Evolutionary conservation across 495 filamentous ascomycete genomes (phyloP), one percentile per base, ranked within the genome.

Genomic region (Trichoderma gamsii): DNA sequence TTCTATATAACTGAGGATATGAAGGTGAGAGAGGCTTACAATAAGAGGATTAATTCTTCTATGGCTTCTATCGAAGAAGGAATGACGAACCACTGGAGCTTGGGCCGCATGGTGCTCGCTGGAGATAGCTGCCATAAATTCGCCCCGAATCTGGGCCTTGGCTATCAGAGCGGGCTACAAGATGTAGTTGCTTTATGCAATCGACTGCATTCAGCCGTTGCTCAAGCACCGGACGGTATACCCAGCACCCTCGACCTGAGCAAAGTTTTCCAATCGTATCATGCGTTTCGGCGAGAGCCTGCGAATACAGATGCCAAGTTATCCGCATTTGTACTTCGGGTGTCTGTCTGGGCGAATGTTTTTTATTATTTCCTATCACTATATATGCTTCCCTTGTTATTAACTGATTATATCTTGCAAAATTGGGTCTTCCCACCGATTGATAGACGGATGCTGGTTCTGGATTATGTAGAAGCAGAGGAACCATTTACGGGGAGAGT

Each of bases 41-140:
- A 43, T 21, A 41, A 25, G 12, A 71, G 70, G 43, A 52, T 71
- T 3, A 70, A 75, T 65, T 65, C 70, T 51, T 51, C 29, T 64
- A 52, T 73, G 61, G 41, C 69, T 7, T 67, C 69, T 29, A 64
- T 83, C 4, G 78, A 81, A 68, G 80, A 84, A 66, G 79, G 76
- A 5, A 66, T 78, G 16, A 67, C 78, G 49, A 66, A 75, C n/a
- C 66, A 70, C 46, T 82, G 78, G 76, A 69, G 66, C 56, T 76
- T 75, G 65, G 70, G 71, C 23, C 72, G 79, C 13, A 71, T 77
- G 0, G 74, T 78, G 0, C 75, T 79, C 44, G 65, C 75, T 0
- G 80, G 81, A 15, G 81, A 82, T 67, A 71, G 78, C 1, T 76
- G 72, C 41, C 79, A 83, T 67, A 82, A 81, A 68, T 76, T 80